Evolutionary conservation across 306 rosid species (phyloP), one percentile per base, ranked within the genome.

Genomic region (Alnus rubra): DNA sequence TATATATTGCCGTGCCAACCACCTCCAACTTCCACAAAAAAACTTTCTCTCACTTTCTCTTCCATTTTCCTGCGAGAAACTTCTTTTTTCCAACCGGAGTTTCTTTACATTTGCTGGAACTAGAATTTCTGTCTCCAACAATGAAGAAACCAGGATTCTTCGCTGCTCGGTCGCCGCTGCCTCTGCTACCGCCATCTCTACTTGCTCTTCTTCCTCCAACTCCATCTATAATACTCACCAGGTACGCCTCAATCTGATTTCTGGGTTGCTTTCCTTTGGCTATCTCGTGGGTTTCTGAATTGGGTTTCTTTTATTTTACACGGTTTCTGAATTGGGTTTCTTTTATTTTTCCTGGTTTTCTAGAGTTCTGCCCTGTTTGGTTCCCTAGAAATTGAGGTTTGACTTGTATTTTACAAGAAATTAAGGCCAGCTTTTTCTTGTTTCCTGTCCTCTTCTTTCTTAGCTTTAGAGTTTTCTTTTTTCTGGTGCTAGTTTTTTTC

Each of bases 71-170:
- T 15, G 35, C 79, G 19, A 37, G 33, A 63, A 65, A 74, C 19
- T 74, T 48, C 19, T 74, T 48, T 59, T 70, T 51, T 51, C 62
- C 2, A 28, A 3, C 65, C 60, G 19, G 35, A 45, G 18, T 50
- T 65, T 31, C 33, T 56, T 8, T 19, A 19, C 31, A 7, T 68
- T 12, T 12, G 31, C 13, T 19, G 35, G 33, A 7, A 12, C 28
- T 2, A 28, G 7, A 67, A 9, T 37, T 10, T 30, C 16, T 76
- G 1, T n/a, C 58, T n/a, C 72, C 81, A 13, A 2, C 51, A 28
- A 87, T 87, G 90, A 87, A 85, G 84, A 85, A 82, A 72, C 70
- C 85, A 23, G 81, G 85, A 9, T 23, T 87, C 5, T 78, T 87
- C 12, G 83, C 87, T 1, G 85, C 82, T 82, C 90, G 8, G 62